A percentile compares a stretch with the other conserved stretches of the same genome.
These are phyloP conservation scores for Mallotus repandus DNA, from an alignment of 441 rosid genomes.

Conservation along the genomic window DNA sequence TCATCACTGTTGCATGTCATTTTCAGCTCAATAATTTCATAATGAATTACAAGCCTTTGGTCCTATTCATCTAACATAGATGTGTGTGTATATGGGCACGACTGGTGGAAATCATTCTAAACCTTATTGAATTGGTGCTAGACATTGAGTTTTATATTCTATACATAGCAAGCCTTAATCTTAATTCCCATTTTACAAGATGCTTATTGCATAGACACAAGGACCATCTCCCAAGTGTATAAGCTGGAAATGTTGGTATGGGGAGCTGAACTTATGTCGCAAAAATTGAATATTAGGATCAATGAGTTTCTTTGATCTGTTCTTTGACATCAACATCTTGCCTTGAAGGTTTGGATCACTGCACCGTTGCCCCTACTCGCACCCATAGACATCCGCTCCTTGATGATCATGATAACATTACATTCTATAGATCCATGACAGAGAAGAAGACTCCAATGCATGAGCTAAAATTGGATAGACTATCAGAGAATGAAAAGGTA, in stretches of 20 bases:
- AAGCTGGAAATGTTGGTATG: background rate
- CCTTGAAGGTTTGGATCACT: slow-evolving; percentile 67
- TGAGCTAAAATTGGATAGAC: slow-evolving; percentile 64
- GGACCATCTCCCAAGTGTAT: background rate
- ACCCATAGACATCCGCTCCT: slow-evolving; percentile 35
- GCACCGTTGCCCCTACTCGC: slow-evolving; percentile 50
- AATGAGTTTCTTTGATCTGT: slow-evolving; percentile 9
- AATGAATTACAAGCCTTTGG: background rate
- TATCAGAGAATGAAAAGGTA: slow-evolving; percentile 86
- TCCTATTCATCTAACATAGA: background rate
- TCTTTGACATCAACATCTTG: slow-evolving; percentile 34
- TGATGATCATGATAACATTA: slow-evolving; percentile 45
- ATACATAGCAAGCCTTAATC: background rate
- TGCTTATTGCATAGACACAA: background rate
- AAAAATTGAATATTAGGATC: background rate
- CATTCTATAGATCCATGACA: slow-evolving; percentile 62
- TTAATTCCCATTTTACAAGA: background rate
- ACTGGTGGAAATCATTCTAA: background rate
- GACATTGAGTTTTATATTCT: background rate
- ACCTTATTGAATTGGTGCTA: background rate
- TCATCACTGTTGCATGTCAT: background rate
- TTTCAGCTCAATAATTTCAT: background rate
- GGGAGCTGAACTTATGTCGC: background rate
- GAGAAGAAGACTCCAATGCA: slow-evolving; percentile 56
- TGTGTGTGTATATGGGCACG: background rate